phyloP scores from a whole-genome alignment of 2,329 filamentous ascomycete genomes.

The Fusarium papillatum region DNA sequence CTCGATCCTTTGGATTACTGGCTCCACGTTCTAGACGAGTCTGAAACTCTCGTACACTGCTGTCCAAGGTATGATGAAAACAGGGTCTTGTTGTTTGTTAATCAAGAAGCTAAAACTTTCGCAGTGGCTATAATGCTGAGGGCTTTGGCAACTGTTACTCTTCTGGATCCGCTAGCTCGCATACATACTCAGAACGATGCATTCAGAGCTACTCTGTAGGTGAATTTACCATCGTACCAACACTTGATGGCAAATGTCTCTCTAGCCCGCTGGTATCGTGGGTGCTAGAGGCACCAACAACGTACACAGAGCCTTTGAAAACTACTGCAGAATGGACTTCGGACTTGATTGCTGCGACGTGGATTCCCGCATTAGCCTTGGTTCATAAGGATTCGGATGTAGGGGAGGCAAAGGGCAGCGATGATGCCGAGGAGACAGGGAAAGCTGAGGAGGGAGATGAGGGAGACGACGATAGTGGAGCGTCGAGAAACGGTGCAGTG shows the following conservation, averaged over 20 bases:
- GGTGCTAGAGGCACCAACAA: not conserved
- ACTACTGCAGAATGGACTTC: not conserved
- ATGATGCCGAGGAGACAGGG: rapidly evolving
- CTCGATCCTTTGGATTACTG: not conserved
- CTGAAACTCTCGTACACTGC: not conserved
- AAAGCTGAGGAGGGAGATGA: not conserved
- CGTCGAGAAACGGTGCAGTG: not conserved
- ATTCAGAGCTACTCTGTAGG: not conserved
- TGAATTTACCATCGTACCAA: not conserved
- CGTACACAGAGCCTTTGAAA: not conserved
- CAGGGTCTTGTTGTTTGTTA: not conserved
- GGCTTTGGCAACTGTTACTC: not conserved
- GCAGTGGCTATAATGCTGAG: slow-evolving; percentile 5
- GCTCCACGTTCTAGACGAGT: not conserved
- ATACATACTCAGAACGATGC: not conserved
- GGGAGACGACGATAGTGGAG: not conserved
- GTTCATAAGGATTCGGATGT: not conserved
- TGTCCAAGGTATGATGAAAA: not conserved
- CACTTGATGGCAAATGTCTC: not conserved
- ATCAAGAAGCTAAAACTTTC: not conserved
- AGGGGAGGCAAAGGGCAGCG: not conserved
- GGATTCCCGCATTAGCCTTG: slow-evolving; percentile 1
- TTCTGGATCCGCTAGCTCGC: not conserved
- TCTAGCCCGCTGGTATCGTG: not conserved
- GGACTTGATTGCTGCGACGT: not conserved